Evolutionary conservation across 306 rosid species (phyloP).

Genomic region (Betula pendula): DNA sequence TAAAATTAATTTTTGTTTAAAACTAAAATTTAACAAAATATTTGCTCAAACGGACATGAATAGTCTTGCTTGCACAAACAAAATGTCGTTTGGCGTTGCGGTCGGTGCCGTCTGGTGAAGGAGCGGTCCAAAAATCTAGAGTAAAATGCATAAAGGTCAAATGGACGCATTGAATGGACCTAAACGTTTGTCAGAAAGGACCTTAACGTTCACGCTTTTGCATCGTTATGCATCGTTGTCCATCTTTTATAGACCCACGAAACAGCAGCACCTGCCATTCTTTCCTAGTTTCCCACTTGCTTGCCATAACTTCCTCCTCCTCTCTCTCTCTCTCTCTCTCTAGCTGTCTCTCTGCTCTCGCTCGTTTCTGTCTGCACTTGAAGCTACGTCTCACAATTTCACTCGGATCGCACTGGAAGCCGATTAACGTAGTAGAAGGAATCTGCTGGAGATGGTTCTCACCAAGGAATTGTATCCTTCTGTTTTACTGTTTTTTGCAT

Average conservation of each 20-base stretch:
- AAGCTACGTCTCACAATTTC: not conserved
- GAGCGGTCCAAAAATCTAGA: too few relatives aligned
- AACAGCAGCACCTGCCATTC: not conserved
- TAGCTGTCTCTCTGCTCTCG: not conserved
- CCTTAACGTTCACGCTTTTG: not conserved
- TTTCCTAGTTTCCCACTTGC: not conserved
- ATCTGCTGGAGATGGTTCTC: slow-evolving; percentile 33
- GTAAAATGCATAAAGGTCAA: too few relatives aligned
- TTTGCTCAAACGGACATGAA: too few relatives aligned
- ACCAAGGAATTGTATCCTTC: slow-evolving; percentile 52
- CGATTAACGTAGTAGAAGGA: not conserved
- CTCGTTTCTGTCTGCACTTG: not conserved
- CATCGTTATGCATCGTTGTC: not conserved
- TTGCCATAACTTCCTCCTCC: not conserved
- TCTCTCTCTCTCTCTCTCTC: not conserved
- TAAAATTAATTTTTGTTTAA: too few relatives aligned
- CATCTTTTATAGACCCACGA: not conserved
- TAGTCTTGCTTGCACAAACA: too few relatives aligned
- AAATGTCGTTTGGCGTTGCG: too few relatives aligned
- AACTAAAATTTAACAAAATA: too few relatives aligned
- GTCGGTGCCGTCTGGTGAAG: too few relatives aligned
- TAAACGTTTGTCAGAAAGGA: too few relatives aligned
- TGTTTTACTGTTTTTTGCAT: not conserved
- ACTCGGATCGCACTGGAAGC: not conserved
- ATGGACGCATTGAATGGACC: too few relatives aligned